Evolutionary conservation across 352 stramenopile species (phyloP), one percentile per base, ranked within the genome.

Genomic region (Pythium brachiatum): DNA sequence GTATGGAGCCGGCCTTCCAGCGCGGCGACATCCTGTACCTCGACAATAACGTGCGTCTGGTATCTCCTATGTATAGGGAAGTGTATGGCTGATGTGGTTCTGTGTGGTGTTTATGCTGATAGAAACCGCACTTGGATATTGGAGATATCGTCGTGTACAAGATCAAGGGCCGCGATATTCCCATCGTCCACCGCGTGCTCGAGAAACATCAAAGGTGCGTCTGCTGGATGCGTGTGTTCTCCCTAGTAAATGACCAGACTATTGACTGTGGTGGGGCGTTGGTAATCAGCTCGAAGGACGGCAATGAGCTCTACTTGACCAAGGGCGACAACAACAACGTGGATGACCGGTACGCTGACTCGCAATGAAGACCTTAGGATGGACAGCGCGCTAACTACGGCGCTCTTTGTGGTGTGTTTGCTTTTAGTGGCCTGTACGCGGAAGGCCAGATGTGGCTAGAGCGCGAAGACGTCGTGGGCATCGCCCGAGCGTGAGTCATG

Each of bases 311-410:
- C 61, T 91, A 99, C 46, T 74, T 99, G 29, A 99, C 97, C 53
- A 99, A 99, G 79, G 97, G 97, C 48, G 97, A 99, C 83, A 99
- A 99, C 79, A 99, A 99, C 81, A 92, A 97, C 61, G 94, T 99
- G 7, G 92, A 99, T 74, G 97, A 99, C 83, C 90, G 97, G 69
- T 90, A 63, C 56, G n/a, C n/a, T n/a, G n/a, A n/a, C n/a, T n/a
- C n/a, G n/a, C n/a, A n/a, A n/a, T n/a, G n/a, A n/a, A n/a, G n/a
- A n/a, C n/a, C n/a, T n/a, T n/a, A n/a, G n/a, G n/a, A n/a, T n/a
- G n/a, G n/a, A n/a, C n/a, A n/a, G n/a, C n/a, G n/a, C n/a, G n/a
- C n/a, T n/a, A n/a, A n/a, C n/a, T n/a, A n/a, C n/a, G n/a, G n/a
- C n/a, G n/a, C n/a, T n/a, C n/a, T n/a, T 57, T 48, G 21, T 62